Conservation (phyloP, 2,329 filamentous ascomycete species). For the Diaporthe australafricana region DNA sequence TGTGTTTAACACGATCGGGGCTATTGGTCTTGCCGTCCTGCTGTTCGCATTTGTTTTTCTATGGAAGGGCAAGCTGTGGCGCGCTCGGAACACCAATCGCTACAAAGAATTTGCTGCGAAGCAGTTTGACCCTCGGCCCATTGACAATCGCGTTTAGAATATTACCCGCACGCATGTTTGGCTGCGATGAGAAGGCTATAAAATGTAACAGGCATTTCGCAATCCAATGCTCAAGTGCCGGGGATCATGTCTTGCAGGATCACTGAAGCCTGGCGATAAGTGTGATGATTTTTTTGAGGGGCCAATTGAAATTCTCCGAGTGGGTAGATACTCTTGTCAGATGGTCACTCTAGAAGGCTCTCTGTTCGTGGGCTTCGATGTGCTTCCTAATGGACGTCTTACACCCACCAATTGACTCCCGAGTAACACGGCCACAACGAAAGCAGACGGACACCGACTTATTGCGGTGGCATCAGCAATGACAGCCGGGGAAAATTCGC, state of each 20-base stretch:
- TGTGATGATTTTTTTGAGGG: not conserved
- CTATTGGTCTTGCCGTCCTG: slow-evolving; percentile 34
- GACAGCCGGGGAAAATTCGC: not conserved
- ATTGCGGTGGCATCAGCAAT: not conserved
- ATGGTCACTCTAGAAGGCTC: not conserved
- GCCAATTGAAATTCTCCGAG: slow-evolving; percentile 9
- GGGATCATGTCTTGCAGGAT: not conserved
- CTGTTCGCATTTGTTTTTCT: slow-evolving; percentile 37
- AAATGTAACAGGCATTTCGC: not conserved
- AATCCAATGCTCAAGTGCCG: not conserved
- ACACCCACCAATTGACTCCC: not conserved
- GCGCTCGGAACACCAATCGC: slow-evolving; percentile 26
- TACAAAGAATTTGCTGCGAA: slow-evolving; percentile 37
- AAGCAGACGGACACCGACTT: not conserved
- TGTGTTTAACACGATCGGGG: slow-evolving; percentile 38
- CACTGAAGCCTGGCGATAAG: not conserved
- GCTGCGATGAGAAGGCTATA: not conserved
- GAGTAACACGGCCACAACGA: not conserved
- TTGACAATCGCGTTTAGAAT: slow-evolving; percentile 31
- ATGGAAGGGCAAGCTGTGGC: slow-evolving; percentile 38
- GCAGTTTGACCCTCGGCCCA: slow-evolving; percentile 37
- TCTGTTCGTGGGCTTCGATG: not conserved
- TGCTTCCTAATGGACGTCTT: not conserved
- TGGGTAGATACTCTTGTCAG: not conserved
- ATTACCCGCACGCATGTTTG: not conserved